Evolutionary conservation across 805 yeast species (phyloP), one percentile per base, ranked within the genome.

Genomic region (Blastobotrys attinorum): DNA sequence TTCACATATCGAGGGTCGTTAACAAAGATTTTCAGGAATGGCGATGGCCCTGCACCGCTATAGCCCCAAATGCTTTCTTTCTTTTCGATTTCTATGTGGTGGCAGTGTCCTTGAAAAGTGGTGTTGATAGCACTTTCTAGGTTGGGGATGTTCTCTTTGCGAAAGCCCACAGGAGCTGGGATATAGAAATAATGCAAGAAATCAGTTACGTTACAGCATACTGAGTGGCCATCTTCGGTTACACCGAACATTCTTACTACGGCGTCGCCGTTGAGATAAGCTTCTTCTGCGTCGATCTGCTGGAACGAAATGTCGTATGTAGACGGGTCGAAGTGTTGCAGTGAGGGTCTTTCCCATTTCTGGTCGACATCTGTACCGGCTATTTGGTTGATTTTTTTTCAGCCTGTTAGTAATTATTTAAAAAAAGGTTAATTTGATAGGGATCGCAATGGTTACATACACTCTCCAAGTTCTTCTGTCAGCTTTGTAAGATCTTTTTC

Each of bases 11-110:
- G 74, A 22, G 90, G 82, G 54, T 83, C 81, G 7, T 72, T 73
- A 13, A 80, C 81, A 33, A 71, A 71, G 15, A 92, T 69, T 60
- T 83, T 85, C 61, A 92, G 72, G 55, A 89, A 92, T 2, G 95
- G 88, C 3, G 81, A 69, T 55, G 81, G 80, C 8, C 73, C 68
- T 53, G 82, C 86, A 48, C 94, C 92, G 45, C 80, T 80, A 59
- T 74, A 92, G 7, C 97, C 97, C 97, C 97, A 90, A 46, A 92
- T 80, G 8, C 94, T 82, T 60, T 90, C 95, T 54, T 86, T 87
- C 57, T 72, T 62, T 3, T 62, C 69, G 11, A 89, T 69, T 47
- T 84, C 87, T 17, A 90, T 68, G 17, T 73, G 72, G 47, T 76
- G 72, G 8, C 87, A 70, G n/a, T 82, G 81, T 42, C 69, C 70